Base-by-base conservation (phyloP, 2,329 filamentous ascomycete species). In the Blumeriella jaapii region DNA sequence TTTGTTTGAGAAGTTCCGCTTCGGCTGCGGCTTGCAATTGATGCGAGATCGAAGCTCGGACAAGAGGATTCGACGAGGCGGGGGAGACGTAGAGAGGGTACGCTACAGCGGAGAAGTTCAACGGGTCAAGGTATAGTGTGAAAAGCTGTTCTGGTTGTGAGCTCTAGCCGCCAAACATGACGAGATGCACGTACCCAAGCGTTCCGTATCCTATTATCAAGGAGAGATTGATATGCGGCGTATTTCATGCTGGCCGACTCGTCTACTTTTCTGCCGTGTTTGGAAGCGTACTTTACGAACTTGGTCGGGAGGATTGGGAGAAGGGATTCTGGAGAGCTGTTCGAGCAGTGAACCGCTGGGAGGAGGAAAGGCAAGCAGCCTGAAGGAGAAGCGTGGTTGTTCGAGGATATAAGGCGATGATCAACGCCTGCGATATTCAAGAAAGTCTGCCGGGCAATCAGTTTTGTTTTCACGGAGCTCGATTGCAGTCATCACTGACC, bases 381-480 rank as follows among this genome's bases (percentile, higher is more conserved):
- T 14, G 78, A 80, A 0, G 89, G 89, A 2, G 87, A 94, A 33
- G 89, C 86, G 63, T 96, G 91, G 59, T 96, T 96, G 49, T 75
- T 93, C 3, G 86, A 93, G 4, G 83, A 62, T 5, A 74, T 63
- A 33, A 79, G 63, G 34, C 65, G 64, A 56, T 87, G 80, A 4
- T 74, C 60, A 39, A 94, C 65, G 25, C 70, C 70, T 32, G 76
- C 70, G 50, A 95, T 83, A 50, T 74, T 82, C 42, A 98, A 69
- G 58, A 85, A 91, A 18, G 86, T 78, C 85, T 93, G 41, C 35
- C 32, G 34, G 38, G 31, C 26, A 18, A 38, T 42, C 30, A 45
- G 23, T 8, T 36, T 18, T 11, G 15, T 13, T 16, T 29, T 22
- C 17, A 16, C 17, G 14, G 26, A 24, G 22, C 10, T 24, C 22